Evolutionary conservation across 441 rosid species (phyloP).

Genomic region (Corymbia citriodora): DNA sequence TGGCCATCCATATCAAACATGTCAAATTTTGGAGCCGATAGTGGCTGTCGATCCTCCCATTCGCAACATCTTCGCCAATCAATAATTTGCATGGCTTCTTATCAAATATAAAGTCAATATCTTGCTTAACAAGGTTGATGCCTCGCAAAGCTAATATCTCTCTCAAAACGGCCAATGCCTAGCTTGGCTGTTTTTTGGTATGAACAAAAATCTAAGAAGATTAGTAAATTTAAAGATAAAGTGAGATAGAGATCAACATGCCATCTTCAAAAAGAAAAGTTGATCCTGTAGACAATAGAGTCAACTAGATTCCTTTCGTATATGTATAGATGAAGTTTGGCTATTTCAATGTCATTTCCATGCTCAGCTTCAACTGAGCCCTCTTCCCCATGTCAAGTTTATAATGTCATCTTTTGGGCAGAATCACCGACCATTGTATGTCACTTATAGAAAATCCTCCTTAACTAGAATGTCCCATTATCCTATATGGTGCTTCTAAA

Average conservation of each 20-base stretch:
- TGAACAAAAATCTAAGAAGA: fast-evolving
- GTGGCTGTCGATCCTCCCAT: background rate
- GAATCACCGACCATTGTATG: background rate
- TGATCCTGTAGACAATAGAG: background rate
- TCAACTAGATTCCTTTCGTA: background rate
- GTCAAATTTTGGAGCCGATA: background rate
- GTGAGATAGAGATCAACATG: background rate
- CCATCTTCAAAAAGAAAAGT: background rate
- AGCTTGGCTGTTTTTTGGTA: background rate
- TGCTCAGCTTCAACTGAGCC: background rate
- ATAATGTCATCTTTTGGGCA: background rate
- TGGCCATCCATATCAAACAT: background rate
- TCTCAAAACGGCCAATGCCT: background rate
- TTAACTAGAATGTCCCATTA: background rate
- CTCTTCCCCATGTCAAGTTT: background rate
- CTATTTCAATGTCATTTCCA: background rate
- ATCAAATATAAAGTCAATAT: background rate
- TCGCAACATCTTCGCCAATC: background rate
- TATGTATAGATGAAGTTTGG: background rate
- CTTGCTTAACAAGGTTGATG: background rate
- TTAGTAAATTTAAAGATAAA: background rate
- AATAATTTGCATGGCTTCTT: background rate
- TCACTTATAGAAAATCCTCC: background rate
- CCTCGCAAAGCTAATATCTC: background rate
- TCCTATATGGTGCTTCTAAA: background rate